Base-by-base conservation (phyloP, 352 stramenopile genomes). In the Phytophthora brassicae region DNA sequence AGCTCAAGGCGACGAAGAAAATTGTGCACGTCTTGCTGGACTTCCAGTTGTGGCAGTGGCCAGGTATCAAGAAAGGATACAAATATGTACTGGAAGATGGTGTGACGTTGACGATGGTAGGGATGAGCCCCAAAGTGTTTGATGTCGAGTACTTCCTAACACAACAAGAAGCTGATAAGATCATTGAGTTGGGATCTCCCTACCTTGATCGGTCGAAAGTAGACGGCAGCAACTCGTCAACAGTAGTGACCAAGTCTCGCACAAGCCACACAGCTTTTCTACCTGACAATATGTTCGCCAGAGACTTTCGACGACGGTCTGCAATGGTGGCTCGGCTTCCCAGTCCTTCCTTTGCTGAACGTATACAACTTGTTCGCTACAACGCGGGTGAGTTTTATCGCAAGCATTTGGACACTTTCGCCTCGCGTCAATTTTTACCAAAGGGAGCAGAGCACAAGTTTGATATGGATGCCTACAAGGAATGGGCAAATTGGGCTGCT, bases 181-280 rank as follows among this genome's bases (percentile, higher is more conserved):
- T 90, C 45, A 81, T 88, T 46, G 71, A 76, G 19, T 53, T 86
- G 13, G 86, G 77, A 6, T 74, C 70, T 22, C 65, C 76, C 3
- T 57, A 60, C 9, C 64, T 94, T 12, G 74, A 83, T 52, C 81
- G 85, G 43, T 92, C 83, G 26, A 87, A 79, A 53, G 81, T 94
- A 6, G 81, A 89, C 51, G 74, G 83, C 12, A 70, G 63, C 47
- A 91, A 92, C 57, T 75, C 68, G 14, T 84, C 77, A 2, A 85
- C 66, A 47, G 72, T 89, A 24, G 81, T 91, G 13, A 81, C 76
- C 20, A 65, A 76, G 31, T 77, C 79, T 4, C 84, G 86, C 6
- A 95, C 86, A 38, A 93, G 84, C 42, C 82, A 95, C 72, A 95
- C 86, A 22, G 77, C 86, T 6, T 95, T 93, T 64, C 56, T 95